phyloP scores from a whole-genome alignment of 2,329 filamentous ascomycete species.

The Chaetomium sp. region DNA sequence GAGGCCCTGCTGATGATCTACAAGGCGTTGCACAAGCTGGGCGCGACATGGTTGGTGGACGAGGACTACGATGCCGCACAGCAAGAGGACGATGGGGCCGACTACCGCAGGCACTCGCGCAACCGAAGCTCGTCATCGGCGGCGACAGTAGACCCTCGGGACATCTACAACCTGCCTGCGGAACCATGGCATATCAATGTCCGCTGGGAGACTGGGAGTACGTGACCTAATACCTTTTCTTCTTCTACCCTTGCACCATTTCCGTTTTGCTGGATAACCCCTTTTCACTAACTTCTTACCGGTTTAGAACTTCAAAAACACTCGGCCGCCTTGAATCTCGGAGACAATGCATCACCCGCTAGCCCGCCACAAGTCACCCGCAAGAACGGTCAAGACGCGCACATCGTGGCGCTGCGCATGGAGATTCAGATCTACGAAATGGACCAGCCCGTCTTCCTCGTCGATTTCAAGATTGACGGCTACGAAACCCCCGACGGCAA shows the following conservation, averaged over 20 bases:
- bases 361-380: constrained; percentile 38
- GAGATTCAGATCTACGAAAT: constrained; percentile 96
- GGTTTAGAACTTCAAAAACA: constrained; percentile 35
- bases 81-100: constrained; percentile 36
- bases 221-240: constrained; percentile 37
- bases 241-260: constrained; percentile 30
- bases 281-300: neutral
- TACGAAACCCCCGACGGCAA: constrained; percentile 78
- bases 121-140: constrained; percentile 27
- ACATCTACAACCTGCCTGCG: constrained; percentile 77
- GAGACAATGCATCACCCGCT: constrained; percentile 18
- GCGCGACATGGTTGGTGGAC: constrained; percentile 76
- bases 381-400: constrained; percentile 39
- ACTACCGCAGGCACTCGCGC: constrained; percentile 31
- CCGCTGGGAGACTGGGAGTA: constrained; percentile 78
- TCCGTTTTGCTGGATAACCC: neutral
- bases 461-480: constrained; percentile 97
- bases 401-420: constrained; percentile 85
- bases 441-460: constrained; percentile 85
- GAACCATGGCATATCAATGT: constrained; percentile 94
- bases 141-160: constrained; percentile 41
- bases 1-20: constrained; percentile 95
- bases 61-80: constrained; percentile 50
- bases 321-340: constrained; percentile 28
- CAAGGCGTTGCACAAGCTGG: constrained; percentile 80